Percentiles rank a stretch among this genome's conserved stretches.
Conservation (phyloP, 148 eudicot genomes). For the Dianthus caryophyllus region DNA sequence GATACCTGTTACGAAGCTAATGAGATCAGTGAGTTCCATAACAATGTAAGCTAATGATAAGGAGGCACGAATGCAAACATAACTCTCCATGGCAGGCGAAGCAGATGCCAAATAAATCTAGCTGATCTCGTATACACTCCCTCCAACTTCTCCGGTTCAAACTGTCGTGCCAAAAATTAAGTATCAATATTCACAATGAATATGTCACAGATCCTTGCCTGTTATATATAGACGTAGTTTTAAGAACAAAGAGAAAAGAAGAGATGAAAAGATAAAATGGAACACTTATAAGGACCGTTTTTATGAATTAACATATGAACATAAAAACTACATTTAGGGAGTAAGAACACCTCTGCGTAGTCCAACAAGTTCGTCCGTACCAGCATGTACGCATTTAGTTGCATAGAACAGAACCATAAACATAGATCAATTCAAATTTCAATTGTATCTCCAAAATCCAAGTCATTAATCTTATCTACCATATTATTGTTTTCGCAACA, state of each 20-base stretch:
- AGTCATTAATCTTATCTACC: neutral
- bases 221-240: too few species aligned
- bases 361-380: neutral
- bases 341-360: too few species aligned
- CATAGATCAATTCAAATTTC: neutral
- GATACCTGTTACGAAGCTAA: constrained; percentile 86
- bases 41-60: constrained; percentile 72
- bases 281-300: neutral
- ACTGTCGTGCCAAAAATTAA: constrained; percentile 36
- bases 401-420: neutral
- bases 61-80: constrained; percentile 84
- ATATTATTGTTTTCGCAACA: too few species aligned
- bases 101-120: constrained; percentile 48
- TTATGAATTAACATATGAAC: neutral
- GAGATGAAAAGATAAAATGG: neutral
- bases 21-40: constrained; percentile 62
- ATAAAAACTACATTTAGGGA: neutral
- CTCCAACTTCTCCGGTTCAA: constrained; percentile 42
- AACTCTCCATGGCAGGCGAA: constrained; percentile 69
- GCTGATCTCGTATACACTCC: constrained; percentile 24
- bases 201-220: too few species aligned
- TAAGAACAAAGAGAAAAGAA: too few species aligned
- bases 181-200: constrained; percentile 7
- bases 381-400: constrained; percentile 5
- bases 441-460: neutral